Base-by-base conservation (phyloP, 345 rosid genomes). In the Erysimum cheiranthoides region DNA sequence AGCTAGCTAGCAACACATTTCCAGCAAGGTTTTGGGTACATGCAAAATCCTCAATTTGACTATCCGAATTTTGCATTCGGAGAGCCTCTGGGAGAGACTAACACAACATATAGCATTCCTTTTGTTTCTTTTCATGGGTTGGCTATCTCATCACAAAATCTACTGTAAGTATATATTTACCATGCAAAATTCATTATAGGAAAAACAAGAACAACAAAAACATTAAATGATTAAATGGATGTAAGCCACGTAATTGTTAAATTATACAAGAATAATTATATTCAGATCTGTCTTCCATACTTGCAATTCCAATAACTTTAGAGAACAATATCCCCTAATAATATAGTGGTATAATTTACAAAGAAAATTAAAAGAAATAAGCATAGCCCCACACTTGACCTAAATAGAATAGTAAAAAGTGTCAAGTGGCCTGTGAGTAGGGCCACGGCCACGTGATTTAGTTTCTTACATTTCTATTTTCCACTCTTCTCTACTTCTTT, bases 351-450 rank as follows among this genome's bases (percentile, higher is more conserved):
- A 39, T 66, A 16, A 31, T 11, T 2, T 28, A 32, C 3, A 35
- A 34, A 64, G 25, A 67, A 47, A 32, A n/a, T 4, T 8, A 30
- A 36, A 49, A 2, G n/a, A 66, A 12, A 8, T 58, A 57, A 18
- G 6, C 21, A 43, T 16, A 11, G 66, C 35, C 51, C 80, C 75
- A 76, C 71, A 70, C 80, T 76, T 54, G 80, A 76, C 80, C 80
- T 70, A 78, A 66, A 60, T 59, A 73, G 72, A 78, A 78, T 66
- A 73, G 81, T 66, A 66, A 73, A 76, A 78, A 59, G 73, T 67
- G 63, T 73, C 81, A 71, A 77, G 76, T 77, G 77, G 81, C 14
- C 28, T 49, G 60, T 40, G 77, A 65, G 81, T 78, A 73, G 81
- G 81, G 28, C 51, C 81, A 78, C 21, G 35, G 5, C 78, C 81